Evolutionary conservation across 345 rosid species (phyloP), one percentile per base, ranked within the genome.

Genomic region (Aethionema arabicum): DNA sequence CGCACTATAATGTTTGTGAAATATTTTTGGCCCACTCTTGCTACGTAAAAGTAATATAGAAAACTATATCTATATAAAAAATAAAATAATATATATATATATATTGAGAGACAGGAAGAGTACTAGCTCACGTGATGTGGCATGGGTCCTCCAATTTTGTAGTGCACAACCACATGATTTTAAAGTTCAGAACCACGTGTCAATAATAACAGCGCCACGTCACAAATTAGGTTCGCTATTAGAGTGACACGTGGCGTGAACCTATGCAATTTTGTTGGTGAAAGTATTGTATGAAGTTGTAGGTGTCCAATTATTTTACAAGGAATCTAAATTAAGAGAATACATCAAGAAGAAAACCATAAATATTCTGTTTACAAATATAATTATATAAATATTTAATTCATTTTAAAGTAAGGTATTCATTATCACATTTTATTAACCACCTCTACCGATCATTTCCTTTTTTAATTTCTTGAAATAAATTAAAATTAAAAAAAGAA

Each of bases 121-220:
- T 49, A 69, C 57, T 54, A 61, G 35, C 31, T 69, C 68, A 61
- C 57, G 57, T 69, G 73, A 30, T 61, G 5, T 61, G 51, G 47
- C 32, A 61, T 69, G 67, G 73, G 73, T 50, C 50, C 62, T 61
- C 56, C 62, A 60, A 21, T 4, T 60, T 51, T 33, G 60, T 67
- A 59, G 59, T 68, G 61, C 61, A 60, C 55, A 61, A 8, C 46
- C 67, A 69, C 56, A 61, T 69, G 61, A 44, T 53, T 61, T 32
- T 33, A 42, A 9, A 10, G 67, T 37, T 36, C 48, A 52, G 35
- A 45, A 46, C 41, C 30, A 68, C 67, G 67, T 69, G 66, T 67
- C 66, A 32, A 7, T 5, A 32, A 40, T 40, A 33, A 41, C 32
- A 7, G 10, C 27, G 27, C 54, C 66, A 51, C 60, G 66, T 51